Evolutionary conservation across 306 rosid genomes (phyloP).

Genomic region (Lathyrus oleraceus): DNA sequence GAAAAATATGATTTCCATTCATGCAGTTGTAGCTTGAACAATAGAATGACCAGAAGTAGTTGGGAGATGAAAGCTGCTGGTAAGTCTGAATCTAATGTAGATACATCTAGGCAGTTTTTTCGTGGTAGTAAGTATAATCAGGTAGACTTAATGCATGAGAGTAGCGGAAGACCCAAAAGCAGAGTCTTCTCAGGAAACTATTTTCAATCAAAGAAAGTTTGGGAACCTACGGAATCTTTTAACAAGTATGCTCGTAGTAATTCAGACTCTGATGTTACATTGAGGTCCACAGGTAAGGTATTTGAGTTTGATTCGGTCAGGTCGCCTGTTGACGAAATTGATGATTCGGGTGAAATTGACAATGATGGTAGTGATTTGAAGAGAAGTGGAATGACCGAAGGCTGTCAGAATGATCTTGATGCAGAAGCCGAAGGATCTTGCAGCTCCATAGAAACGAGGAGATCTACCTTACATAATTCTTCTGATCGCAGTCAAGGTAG

Average conservation of each 20-base stretch:
- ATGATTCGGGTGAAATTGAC: constrained; percentile 47
- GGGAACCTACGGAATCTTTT: constrained; percentile 86
- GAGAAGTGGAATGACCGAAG: constrained; percentile 51
- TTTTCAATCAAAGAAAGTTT: constrained; percentile 73
- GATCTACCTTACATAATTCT: constrained; percentile 38
- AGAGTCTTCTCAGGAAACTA: constrained; percentile 54
- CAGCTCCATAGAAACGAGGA: constrained; percentile 38
- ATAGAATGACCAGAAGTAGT: constrained; percentile 46
- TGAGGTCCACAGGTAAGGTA: constrained; percentile 51
- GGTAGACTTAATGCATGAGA: constrained; percentile 57
- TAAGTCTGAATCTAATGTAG: constrained; percentile 59
- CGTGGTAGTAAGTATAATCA: constrained; percentile 60
- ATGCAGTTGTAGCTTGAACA: constrained; percentile 59
- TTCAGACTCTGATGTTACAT: constrained; percentile 72
- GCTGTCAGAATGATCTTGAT: constrained; percentile 46
- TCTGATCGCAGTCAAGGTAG: constrained; percentile 48
- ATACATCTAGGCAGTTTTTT: constrained; percentile 65
- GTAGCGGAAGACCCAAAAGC: constrained; percentile 67
- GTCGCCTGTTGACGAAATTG: constrained; percentile 54
- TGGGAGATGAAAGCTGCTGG: constrained; percentile 57
- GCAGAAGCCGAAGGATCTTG: constrained; percentile 51
- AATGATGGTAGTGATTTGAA: constrained; percentile 46
- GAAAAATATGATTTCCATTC: constrained; percentile 67
- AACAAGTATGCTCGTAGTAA: constrained; percentile 68
- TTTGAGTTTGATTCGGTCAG: constrained; percentile 43